Percentiles rank a stretch among this genome's conserved stretches.
Conservation (phyloP, 2,329 filamentous ascomycete species). For the Atkinsonella texensis region DNA sequence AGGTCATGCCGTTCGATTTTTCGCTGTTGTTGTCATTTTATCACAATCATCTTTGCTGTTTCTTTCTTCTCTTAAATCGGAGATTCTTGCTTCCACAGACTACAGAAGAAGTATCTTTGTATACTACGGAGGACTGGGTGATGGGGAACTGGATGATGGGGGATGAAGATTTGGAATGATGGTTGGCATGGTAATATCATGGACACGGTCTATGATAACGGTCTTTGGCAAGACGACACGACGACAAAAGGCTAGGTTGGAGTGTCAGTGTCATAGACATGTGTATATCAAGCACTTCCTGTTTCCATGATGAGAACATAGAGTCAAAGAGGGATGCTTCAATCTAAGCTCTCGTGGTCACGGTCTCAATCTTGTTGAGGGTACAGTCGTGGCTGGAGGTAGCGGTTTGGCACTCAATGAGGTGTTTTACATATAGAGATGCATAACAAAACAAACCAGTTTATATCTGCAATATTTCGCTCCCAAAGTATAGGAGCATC, state of each 20-base stretch:
- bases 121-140: neutral
- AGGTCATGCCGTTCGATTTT: neutral
- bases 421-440: no score
- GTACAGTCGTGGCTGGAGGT: no score
- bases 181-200: neutral
- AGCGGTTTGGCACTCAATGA: no score
- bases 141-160: neutral
- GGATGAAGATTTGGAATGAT: neutral
- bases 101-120: neutral
- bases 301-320: neutral
- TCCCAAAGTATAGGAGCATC: no score
- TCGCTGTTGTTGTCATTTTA: neutral
- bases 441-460: no score
- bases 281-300: neutral
- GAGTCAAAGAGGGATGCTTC: no score
- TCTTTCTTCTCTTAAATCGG: neutral
- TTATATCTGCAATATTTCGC: no score
- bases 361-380: no score
- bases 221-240: constrained; percentile 1
- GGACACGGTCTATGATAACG: neutral
- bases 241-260: neutral
- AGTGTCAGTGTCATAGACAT: neutral
- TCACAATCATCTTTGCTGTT: neutral
- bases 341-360: no score
- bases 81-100: neutral